phyloP scores from a whole-genome alignment of 306 rosid species.

The Dalbergia cultrata region DNA sequence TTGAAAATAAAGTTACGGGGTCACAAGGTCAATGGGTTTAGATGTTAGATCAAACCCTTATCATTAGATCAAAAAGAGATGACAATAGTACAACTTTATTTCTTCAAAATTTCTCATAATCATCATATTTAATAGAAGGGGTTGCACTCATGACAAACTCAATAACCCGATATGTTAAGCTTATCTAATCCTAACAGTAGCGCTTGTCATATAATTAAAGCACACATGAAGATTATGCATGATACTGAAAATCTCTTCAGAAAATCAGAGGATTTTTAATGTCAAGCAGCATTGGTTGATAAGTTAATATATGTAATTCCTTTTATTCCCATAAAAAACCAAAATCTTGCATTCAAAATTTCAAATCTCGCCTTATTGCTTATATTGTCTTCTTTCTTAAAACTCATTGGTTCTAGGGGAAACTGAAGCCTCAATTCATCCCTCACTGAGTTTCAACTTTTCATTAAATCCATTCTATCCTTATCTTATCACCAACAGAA shows the following conservation, averaged over 20 bases:
- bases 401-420: background rate
- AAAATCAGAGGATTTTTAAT: conserved; percentile 17
- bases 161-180: too few species aligned
- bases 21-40: background rate
- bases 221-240: background rate
- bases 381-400: conserved; percentile 10
- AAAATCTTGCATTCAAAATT: conserved; percentile 9
- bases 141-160: too few species aligned
- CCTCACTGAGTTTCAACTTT: conserved; percentile 34
- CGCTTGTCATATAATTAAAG: too few species aligned
- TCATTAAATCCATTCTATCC: conserved; percentile 13
- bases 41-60: background rate
- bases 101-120: too few species aligned
- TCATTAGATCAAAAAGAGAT: too few species aligned
- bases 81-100: too few species aligned
- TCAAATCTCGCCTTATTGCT: background rate
- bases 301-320: conserved; percentile 1
- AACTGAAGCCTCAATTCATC: background rate
- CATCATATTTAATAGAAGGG: too few species aligned
- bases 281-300: conserved; percentile 17
- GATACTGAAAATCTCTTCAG: conserved; percentile 9
- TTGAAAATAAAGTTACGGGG: conserved; percentile 5
- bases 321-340: background rate
- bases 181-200: too few species aligned
- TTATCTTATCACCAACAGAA: background rate